Evolutionary conservation across 306 rosid genomes (phyloP).

Genomic region (Pterocarpus macrocarpus): DNA sequence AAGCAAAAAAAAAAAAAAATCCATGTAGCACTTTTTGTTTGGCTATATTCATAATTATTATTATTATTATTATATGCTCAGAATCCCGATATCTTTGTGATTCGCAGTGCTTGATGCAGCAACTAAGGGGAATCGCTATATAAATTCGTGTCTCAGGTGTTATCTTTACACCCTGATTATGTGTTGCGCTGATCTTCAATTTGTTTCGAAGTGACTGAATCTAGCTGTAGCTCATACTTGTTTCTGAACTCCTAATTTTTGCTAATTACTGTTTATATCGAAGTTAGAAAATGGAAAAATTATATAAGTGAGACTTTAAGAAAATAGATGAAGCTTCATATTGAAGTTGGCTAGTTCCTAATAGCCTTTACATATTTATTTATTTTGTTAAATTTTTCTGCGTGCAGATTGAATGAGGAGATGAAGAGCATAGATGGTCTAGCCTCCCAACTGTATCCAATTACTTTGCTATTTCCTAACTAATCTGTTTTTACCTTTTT

Average conservation of each 20-base stretch:
- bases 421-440: slow-evolving; percentile 77
- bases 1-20: background rate
- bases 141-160: slow-evolving; percentile 91
- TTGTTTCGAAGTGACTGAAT: background rate
- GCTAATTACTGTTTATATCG: background rate
- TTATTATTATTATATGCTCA: background rate
- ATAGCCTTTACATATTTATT: background rate
- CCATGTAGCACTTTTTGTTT: no score
- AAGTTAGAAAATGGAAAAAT: background rate
- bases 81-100: slow-evolving; percentile 12
- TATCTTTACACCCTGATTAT: background rate
- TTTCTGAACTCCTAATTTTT: no score
- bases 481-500: background rate
- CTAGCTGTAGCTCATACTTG: background rate
- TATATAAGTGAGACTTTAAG: background rate
- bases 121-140: slow-evolving; percentile 82
- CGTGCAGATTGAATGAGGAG: slow-evolving; percentile 85
- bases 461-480: slow-evolving; percentile 8
- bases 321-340: background rate
- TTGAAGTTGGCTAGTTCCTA: slow-evolving; percentile 29
- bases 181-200: background rate
- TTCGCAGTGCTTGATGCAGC: slow-evolving; percentile 84
- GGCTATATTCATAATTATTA: no score
- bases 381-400: background rate
- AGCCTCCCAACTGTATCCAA: slow-evolving; percentile 82